A percentile compares a stretch with the other conserved stretches of the same genome.
Evolutionary conservation across 2,329 filamentous ascomycete species (phyloP).

Genomic region (Hypoxylon sp.): DNA sequence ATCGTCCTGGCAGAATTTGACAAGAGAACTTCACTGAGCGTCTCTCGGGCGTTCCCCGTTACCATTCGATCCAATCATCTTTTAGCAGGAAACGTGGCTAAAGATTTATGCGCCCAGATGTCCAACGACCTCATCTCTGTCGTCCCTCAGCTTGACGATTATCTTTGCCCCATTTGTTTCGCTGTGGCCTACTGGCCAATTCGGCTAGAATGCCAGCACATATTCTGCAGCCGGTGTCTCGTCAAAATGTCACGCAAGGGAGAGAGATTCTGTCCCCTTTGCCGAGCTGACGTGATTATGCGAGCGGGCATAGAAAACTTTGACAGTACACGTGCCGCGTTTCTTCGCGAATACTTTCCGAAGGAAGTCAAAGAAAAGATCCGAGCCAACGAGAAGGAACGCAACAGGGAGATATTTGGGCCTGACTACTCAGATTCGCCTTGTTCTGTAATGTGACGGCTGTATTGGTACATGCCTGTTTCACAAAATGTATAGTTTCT

Average conservation of each 20-base stretch:
- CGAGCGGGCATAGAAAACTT: slow-evolving; percentile 79
- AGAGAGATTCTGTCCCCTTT: slow-evolving; percentile 81
- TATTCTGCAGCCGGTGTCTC: slow-evolving; percentile 88
- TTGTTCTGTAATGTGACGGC: slow-evolving; percentile 71
- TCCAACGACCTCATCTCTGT: slow-evolving; percentile 79
- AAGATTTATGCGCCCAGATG: slow-evolving; percentile 81
- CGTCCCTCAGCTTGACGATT: slow-evolving; percentile 88
- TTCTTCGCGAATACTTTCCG: slow-evolving; percentile 82
- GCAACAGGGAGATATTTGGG: slow-evolving; percentile 80
- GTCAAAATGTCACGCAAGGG: slow-evolving; percentile 82
- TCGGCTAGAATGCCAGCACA: slow-evolving; percentile 79
- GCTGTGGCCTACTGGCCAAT: slow-evolving; percentile 86
- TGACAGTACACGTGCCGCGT: slow-evolving; percentile 77
- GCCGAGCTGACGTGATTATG: slow-evolving; percentile 79
- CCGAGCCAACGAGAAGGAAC: slow-evolving; percentile 79
- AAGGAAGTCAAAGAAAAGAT: slow-evolving; percentile 78
- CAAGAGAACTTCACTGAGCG: slow-evolving; percentile 83
- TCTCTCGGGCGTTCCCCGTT: slow-evolving; percentile 73
- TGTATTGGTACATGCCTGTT: not conserved
- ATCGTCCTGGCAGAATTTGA: slow-evolving; percentile 76
- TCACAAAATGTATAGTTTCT: not conserved
- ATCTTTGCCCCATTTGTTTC: slow-evolving; percentile 85
- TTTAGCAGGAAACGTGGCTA: slow-evolving; percentile 77
- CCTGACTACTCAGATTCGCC: slow-evolving; percentile 72
- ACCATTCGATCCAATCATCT: slow-evolving; percentile 72